Base-by-base conservation (phyloP, 306 rosid genomes). In the Neltuma alba region DNA sequence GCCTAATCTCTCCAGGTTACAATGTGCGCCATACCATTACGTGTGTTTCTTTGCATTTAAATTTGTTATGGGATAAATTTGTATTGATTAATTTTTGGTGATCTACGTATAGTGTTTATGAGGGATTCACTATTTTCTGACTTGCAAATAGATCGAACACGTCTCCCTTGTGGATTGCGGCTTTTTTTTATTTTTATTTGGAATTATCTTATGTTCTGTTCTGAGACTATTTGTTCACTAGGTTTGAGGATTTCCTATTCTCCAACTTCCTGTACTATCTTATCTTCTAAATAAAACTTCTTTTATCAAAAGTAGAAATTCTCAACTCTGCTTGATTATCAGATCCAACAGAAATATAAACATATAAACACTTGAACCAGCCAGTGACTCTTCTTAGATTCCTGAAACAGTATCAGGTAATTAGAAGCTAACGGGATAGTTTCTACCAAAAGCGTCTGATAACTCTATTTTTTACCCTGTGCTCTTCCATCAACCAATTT, bases 401-500 rank as follows among this genome's bases (percentile, higher is more conserved):
- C 63, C 25, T 50, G n/a, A 15, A 33, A 65, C 33, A 62, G 34
- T 31, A 45, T 72, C 34, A 18, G 20, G 42, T 79, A 31, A 40
- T 5, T 21, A 14, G 44, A 36, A 61, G 44, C 64, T 23, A 71
- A 44, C 58, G 37, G 50, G 48, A 3, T n/a, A n/a, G 36, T 16
- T 48, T 34, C 21, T 14, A 23, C 20, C 27, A 77, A 54, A 34
- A 52, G 34, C 50, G 7, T 38, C 8, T 13, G 73, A 30, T 34
- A 15, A 2, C 33, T 23, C 20, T 9, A 48, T 44, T 69, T 6
- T 57, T n/a, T n/a, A 38, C 16, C n/a, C 38, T 23, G 7, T 55
- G 62, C 79, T 70, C 75, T 47, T 58, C 65, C 63, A 34, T 38
- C 63, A 36, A 62, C 57, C 67, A 75, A 67, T 84, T 77, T 82